A percentile compares a stretch with the other conserved stretches of the same genome.
Evolutionary conservation across 1,284 basidiomycete species (phyloP).

Genomic region (Ganoderma resinaceum): DNA sequence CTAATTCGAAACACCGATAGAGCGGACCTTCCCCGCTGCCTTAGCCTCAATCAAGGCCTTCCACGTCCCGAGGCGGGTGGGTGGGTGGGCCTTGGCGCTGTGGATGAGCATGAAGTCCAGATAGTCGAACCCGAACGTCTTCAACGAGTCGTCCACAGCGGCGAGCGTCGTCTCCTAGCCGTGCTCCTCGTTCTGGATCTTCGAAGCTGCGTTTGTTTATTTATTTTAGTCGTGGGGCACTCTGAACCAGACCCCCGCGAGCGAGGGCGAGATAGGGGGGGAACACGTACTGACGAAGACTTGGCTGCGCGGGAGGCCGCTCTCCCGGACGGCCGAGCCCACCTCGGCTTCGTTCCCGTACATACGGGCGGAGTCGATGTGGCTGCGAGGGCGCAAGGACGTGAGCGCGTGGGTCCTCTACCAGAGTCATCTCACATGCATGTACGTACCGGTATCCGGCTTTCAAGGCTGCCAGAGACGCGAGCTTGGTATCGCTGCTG

Average conservation of each 20-base stretch:
- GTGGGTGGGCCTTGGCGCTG: conserved; percentile 51
- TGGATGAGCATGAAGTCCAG: conserved; percentile 71
- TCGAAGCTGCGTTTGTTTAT: conserved; percentile 28
- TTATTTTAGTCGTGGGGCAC: too few relatives aligned
- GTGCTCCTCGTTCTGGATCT: conserved; percentile 34
- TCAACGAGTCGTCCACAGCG: conserved; percentile 31
- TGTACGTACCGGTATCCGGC: conserved; percentile 71
- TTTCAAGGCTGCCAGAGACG: conserved; percentile 71
- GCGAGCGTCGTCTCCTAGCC: conserved; percentile 34
- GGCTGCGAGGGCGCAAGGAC: conserved; percentile 48
- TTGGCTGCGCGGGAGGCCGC: conserved; percentile 57
- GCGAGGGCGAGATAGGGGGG: conserved; percentile 8
- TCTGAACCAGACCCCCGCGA: too few relatives aligned
- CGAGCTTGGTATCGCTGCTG: conserved; percentile 63
- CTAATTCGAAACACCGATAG: conserved; percentile 73
- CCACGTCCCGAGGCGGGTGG: conserved; percentile 52
- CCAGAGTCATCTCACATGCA: background rate
- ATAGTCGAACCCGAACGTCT: conserved; percentile 43
- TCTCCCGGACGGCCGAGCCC: conserved; percentile 62
- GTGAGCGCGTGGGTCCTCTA: background rate
- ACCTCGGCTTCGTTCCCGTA: conserved; percentile 80
- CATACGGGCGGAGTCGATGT: conserved; percentile 75
- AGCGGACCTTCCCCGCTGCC: conserved; percentile 56
- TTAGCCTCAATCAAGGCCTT: conserved; percentile 52
- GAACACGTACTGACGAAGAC: conserved; percentile 69